These are phyloP conservation scores for Lyophyllum atratum DNA, from an alignment of 768 basidiomycete species.

Conservation along the genomic window DNA sequence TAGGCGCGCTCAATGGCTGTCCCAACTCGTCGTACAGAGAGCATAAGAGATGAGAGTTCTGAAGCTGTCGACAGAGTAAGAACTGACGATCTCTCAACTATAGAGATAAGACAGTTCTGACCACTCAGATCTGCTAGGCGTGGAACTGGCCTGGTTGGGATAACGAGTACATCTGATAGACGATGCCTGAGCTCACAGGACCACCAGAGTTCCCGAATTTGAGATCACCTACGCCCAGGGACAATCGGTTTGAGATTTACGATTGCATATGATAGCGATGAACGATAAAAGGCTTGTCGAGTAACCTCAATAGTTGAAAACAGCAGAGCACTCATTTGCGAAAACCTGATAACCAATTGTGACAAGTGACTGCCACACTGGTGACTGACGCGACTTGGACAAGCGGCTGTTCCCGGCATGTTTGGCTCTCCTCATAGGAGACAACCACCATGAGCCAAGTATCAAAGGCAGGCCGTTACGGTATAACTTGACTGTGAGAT, in stretches of 20 bases:
- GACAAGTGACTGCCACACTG: too few species aligned
- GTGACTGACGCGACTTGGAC: too few species aligned
- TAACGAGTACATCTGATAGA: slow-evolving; percentile 59
- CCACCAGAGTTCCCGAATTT: not conserved
- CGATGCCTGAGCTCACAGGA: not conserved
- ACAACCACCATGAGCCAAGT: too few species aligned
- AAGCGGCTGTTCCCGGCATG: not conserved
- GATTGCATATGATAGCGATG: slow-evolving; percentile 74
- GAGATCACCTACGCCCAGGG: slow-evolving; percentile 77
- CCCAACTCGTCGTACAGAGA: slow-evolving; percentile 78
- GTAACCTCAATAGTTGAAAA: slow-evolving; percentile 85
- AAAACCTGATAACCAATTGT: too few species aligned
- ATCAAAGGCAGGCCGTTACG: too few species aligned
- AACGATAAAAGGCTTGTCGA: slow-evolving; percentile 72
- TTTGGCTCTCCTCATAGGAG: too few species aligned
- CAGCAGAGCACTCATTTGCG: slow-evolving; percentile 36
- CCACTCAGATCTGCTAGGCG: slow-evolving; percentile 59
- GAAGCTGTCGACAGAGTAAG: slow-evolving; percentile 29
- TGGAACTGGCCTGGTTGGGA: slow-evolving; percentile 56
- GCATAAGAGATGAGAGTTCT: slow-evolving; percentile 83
- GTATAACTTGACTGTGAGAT: too few species aligned
- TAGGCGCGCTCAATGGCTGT: slow-evolving; percentile 80
- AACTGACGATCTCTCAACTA: not conserved
- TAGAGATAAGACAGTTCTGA: slow-evolving; percentile 12
- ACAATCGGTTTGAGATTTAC: slow-evolving; percentile 96